phyloP scores from a whole-genome alignment of 2,329 filamentous ascomycete genomes.

The Penicillium thymicola region DNA sequence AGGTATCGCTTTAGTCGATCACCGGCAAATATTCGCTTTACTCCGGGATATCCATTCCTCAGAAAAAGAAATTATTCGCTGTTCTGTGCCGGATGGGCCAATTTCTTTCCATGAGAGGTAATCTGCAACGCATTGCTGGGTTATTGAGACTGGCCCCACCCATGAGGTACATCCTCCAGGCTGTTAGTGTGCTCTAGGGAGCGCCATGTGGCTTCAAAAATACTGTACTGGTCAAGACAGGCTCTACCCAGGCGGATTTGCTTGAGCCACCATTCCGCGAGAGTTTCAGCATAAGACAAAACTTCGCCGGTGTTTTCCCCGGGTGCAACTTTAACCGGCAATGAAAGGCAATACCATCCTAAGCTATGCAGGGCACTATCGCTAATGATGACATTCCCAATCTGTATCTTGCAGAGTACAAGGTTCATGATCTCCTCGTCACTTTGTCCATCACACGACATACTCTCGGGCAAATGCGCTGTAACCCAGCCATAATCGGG shows the following conservation, averaged over 20 bases:
- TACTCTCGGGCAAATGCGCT: neutral
- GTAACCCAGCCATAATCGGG: neutral
- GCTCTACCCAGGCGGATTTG: neutral
- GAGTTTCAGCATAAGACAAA: neutral
- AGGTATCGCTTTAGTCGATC: neutral
- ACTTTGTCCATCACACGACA: neutral
- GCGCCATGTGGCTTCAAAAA: neutral
- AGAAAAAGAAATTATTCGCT: neutral
- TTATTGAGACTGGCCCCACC: neutral
- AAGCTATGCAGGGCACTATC: neutral
- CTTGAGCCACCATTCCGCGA: neutral
- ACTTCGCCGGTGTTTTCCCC: neutral
- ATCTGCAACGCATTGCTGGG: neutral
- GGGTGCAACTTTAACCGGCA: neutral
- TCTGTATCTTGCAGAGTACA: neutral
- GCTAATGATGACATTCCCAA: neutral
- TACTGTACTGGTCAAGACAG: slow-evolving; percentile 1
- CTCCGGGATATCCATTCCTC: neutral
- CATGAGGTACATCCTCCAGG: neutral
- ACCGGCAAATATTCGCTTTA: neutral
- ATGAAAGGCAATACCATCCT: neutral
- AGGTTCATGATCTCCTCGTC: neutral
- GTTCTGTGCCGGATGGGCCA: neutral
- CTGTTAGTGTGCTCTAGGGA: neutral
- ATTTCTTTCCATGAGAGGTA: neutral